Conservation (phyloP, 2,329 filamentous ascomycete species). For the Torrubiellomyces zombiae region DNA sequence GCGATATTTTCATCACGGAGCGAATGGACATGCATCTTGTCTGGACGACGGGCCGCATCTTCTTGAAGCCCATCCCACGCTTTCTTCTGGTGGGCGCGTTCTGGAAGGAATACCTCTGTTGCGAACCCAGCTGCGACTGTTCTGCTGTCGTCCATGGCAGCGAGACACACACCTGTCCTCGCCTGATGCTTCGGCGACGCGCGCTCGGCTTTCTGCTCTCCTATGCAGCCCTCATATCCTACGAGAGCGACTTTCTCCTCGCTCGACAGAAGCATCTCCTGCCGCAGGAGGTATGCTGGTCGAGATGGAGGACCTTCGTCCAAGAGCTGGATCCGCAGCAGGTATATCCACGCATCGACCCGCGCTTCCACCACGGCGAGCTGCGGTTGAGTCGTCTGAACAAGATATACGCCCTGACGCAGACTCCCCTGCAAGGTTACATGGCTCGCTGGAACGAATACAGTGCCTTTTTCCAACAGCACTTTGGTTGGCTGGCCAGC, state of each 20-base stretch:
- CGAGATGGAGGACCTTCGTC: slow-evolving; percentile 15
- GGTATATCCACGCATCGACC: slow-evolving; percentile 16
- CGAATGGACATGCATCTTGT: slow-evolving; percentile 17
- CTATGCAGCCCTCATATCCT: slow-evolving; percentile 7
- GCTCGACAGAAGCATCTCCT: slow-evolving; percentile 16
- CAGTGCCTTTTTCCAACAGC: slow-evolving; percentile 22
- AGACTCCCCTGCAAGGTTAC: slow-evolving; percentile 10
- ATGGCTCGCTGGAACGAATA: slow-evolving; percentile 16
- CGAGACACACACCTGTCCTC: not conserved
- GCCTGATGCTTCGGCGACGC: slow-evolving; percentile 1
- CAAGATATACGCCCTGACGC: slow-evolving; percentile 19
- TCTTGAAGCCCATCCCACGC: slow-evolving; percentile 17
- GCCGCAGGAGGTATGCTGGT: slow-evolving; percentile 17
- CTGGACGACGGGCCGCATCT: slow-evolving; percentile 10
- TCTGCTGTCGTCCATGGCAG: too few relatives aligned
- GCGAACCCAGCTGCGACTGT: not conserved
- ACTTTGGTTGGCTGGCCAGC: slow-evolving; percentile 23
- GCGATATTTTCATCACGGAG: slow-evolving; percentile 12
- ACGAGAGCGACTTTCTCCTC: slow-evolving; percentile 19
- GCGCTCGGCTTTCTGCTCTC: slow-evolving; percentile 4
- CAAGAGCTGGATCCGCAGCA: slow-evolving; percentile 11
- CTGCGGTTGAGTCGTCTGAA: slow-evolving; percentile 23
- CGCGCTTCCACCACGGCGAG: slow-evolving; percentile 24
- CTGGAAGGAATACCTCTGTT: slow-evolving; percentile 2
- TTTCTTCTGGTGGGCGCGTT: slow-evolving; percentile 14